phyloP scores from a whole-genome alignment of 768 basidiomycete genomes.

The Artomyces pyxidatus region DNA sequence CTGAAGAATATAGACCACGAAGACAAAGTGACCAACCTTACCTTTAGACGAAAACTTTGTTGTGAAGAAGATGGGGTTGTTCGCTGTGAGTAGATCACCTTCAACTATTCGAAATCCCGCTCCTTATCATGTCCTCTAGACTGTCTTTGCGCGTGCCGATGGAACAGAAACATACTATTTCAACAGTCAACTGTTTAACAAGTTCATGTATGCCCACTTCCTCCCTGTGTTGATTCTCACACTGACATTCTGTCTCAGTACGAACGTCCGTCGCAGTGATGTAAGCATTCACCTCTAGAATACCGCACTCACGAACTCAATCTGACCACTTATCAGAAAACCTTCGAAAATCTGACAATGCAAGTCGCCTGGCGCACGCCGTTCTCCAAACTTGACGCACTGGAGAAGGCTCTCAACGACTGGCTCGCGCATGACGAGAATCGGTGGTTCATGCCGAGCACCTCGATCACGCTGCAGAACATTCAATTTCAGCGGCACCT shows the following conservation, averaged over 20 bases:
- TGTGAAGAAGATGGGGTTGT: constrained; percentile 75
- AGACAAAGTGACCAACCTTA: background rate
- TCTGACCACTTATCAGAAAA: constrained; percentile 37
- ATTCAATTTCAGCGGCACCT: constrained; percentile 62
- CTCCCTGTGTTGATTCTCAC: background rate
- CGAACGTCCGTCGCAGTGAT: constrained; percentile 67
- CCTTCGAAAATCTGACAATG: constrained; percentile 56
- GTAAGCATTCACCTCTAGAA: constrained; percentile 27
- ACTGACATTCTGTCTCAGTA: constrained; percentile 28
- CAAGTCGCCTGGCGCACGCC: constrained; percentile 75
- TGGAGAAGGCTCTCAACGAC: constrained; percentile 59
- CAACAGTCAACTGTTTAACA: constrained; percentile 67
- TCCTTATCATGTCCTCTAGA: constrained; percentile 37
- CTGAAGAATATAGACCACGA: background rate
- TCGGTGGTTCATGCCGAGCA: constrained; percentile 67
- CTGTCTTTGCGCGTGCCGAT: constrained; percentile 62
- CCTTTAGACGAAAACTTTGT: constrained; percentile 53
- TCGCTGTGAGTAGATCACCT: constrained; percentile 40
- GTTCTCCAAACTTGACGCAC: constrained; percentile 57
- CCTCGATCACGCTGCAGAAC: constrained; percentile 51
- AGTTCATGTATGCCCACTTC: constrained; percentile 52
- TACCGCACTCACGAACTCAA: background rate
- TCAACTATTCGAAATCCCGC: too few species aligned
- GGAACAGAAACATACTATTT: constrained; percentile 78
- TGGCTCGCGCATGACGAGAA: constrained; percentile 78